Conservation (phyloP, 2,329 filamentous ascomycete species). For the Aureobasidium musti region DNA sequence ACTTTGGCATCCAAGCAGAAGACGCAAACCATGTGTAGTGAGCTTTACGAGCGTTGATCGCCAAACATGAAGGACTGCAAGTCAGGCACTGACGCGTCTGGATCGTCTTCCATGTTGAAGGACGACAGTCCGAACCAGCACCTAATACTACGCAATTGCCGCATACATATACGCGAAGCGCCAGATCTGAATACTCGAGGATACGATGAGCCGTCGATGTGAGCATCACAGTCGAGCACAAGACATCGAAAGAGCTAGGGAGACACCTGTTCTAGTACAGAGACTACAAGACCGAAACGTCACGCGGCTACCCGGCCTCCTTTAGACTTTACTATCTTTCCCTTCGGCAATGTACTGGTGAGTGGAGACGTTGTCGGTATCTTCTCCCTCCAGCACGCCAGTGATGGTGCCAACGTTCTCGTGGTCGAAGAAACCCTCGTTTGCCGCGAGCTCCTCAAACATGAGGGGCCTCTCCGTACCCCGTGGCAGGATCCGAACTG, state of each 20-base stretch:
- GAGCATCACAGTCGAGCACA: not conserved
- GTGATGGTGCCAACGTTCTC: conserved; percentile 17
- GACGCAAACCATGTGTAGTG: too few relatives aligned
- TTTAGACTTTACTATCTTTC: conserved; percentile 4
- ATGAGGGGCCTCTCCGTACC: not conserved
- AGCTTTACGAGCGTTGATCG: not conserved
- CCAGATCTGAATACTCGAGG: too few relatives aligned
- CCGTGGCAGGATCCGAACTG: not conserved
- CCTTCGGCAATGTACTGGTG: conserved; percentile 16
- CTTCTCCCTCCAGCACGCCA: not conserved
- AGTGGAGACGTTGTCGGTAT: not conserved
- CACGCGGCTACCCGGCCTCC: not conserved
- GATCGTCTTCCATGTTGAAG: not conserved
- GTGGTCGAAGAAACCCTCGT: conserved; percentile 15
- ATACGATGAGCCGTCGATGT: too few relatives aligned
- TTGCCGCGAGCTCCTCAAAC: conserved; percentile 15
- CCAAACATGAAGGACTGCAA: too few relatives aligned
- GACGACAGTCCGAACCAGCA: not conserved
- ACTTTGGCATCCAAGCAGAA: too few relatives aligned
- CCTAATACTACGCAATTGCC: not conserved
- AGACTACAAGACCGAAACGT: too few relatives aligned
- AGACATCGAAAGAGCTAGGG: not conserved
- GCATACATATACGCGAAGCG: not conserved
- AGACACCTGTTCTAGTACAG: not conserved
- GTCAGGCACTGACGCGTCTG: not conserved